phyloP scores from a whole-genome alignment of 2,329 filamentous ascomycete species.

The Ascocoryne sarcoides region DNA sequence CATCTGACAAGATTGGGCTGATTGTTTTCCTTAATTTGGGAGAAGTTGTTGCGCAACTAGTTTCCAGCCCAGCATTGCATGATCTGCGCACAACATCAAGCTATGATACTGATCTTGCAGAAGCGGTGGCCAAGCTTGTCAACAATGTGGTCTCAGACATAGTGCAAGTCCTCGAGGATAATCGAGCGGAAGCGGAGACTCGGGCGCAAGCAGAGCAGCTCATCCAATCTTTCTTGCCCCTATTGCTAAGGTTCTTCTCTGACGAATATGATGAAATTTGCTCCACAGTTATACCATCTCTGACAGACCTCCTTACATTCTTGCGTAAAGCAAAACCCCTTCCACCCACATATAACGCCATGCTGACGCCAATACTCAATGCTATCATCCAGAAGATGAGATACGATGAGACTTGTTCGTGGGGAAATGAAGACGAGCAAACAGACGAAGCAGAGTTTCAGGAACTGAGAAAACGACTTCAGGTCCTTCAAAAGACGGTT shows the following conservation, averaged over 20 bases:
- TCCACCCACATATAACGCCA: conserved; percentile 66
- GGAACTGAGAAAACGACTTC: conserved; percentile 81
- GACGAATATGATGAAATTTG: conserved; percentile 98
- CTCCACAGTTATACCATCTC: conserved; percentile 85
- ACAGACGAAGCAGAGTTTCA: conserved; percentile 97
- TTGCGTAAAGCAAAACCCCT: conserved; percentile 71
- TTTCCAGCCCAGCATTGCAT: conserved; percentile 71
- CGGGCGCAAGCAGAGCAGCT: conserved; percentile 71
- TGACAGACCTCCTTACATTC: conserved; percentile 87
- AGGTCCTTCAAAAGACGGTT: conserved; percentile 86
- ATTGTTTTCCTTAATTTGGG: conserved; percentile 84
- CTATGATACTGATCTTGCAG: conserved; percentile 93
- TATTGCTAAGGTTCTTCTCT: conserved; percentile 86
- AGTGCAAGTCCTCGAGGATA: conserved; percentile 73
- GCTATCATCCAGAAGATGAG: conserved; percentile 94
- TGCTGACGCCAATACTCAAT: conserved; percentile 81
- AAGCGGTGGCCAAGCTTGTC: conserved; percentile 89
- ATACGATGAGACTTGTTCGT: conserved; percentile 88
- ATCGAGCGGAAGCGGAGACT: conserved; percentile 49
- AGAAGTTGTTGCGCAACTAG: conserved; percentile 76
- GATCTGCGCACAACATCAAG: conserved; percentile 71
- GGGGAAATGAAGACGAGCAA: conserved; percentile 90
- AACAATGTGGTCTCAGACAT: conserved; percentile 85
- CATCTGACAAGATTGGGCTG: conserved; percentile 86
- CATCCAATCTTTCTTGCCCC: conserved; percentile 74